Evolutionary conservation across 2,329 filamentous ascomycete genomes (phyloP).

Genomic region (Fusarium coicis): DNA sequence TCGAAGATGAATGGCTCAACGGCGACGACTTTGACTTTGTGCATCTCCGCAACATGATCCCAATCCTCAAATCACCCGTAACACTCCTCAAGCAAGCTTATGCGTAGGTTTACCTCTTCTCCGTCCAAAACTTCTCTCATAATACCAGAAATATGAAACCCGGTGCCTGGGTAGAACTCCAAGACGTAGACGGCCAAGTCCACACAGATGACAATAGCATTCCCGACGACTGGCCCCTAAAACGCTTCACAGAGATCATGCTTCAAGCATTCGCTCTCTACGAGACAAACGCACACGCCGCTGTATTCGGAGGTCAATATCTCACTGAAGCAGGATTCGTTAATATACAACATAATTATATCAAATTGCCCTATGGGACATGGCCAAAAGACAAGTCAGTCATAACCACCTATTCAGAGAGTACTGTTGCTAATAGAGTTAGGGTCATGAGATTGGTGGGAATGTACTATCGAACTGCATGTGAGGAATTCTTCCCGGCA

Average conservation of each 20-base stretch:
- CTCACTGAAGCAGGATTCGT: slow-evolving; percentile 52
- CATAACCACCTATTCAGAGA: fast-evolving
- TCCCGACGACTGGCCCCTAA: slow-evolving; percentile 48
- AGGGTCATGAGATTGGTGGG: slow-evolving; percentile 54
- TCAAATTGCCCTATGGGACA: slow-evolving; percentile 57
- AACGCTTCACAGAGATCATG: slow-evolving; percentile 49
- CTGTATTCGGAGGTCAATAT: slow-evolving; percentile 51
- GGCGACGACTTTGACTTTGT: slow-evolving; percentile 66
- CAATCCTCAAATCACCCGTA: slow-evolving; percentile 50
- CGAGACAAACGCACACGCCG: slow-evolving; percentile 52
- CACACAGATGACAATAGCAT: slow-evolving; percentile 52
- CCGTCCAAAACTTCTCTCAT: background rate
- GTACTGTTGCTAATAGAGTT: background rate
- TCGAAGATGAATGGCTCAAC: slow-evolving; percentile 58
- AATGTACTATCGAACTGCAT: slow-evolving; percentile 55
- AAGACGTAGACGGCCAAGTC: slow-evolving; percentile 56
- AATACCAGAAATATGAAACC: slow-evolving; percentile 52
- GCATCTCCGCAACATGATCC: slow-evolving; percentile 66
- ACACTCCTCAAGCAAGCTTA: slow-evolving; percentile 45
- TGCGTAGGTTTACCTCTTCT: slow-evolving; percentile 27
- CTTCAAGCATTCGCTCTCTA: slow-evolving; percentile 52
- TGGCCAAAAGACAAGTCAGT: slow-evolving; percentile 59
- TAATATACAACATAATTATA: slow-evolving; percentile 51
- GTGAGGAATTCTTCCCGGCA: slow-evolving; percentile 55
- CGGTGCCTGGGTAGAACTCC: slow-evolving; percentile 59